These are phyloP conservation scores for Deinandra increscens DNA, from an alignment of 129 eudicot species.

Conservation along the genomic window DNA sequence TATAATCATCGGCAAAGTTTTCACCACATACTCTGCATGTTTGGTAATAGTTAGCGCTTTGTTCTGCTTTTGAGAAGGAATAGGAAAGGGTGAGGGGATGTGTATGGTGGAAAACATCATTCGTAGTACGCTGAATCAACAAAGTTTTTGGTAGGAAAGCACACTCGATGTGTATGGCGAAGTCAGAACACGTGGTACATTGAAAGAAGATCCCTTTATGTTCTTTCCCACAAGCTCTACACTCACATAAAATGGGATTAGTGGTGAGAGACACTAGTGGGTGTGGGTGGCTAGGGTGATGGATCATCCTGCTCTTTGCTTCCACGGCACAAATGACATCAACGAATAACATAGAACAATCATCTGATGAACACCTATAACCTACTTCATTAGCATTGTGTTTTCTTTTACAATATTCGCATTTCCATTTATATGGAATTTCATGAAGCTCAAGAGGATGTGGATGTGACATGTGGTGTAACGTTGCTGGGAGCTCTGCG, in stretches of 20 bases:
- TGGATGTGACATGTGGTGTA: not conserved
- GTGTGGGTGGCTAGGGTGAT: too few relatives aligned
- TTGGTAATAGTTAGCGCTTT: not conserved
- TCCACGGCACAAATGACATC: not conserved
- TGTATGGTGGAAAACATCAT: too few relatives aligned
- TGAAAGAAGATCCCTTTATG: too few relatives aligned
- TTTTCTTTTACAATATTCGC: not conserved
- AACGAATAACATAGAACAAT: not conserved
- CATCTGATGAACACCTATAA: not conserved
- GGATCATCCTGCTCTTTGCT: not conserved
- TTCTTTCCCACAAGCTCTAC: too few relatives aligned
- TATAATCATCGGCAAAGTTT: rapidly evolving
- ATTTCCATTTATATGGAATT: too few relatives aligned
- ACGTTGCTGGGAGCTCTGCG: not conserved
- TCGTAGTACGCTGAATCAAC: too few relatives aligned
- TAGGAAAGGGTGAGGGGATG: conserved; percentile 30
- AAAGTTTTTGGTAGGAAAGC: too few relatives aligned
- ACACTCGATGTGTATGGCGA: too few relatives aligned
- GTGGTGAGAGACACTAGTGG: too few relatives aligned
- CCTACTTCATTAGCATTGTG: not conserved
- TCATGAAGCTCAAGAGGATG: conserved; percentile 8
- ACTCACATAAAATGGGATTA: too few relatives aligned
- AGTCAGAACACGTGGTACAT: too few relatives aligned
- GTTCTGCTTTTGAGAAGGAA: not conserved
- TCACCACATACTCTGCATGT: conserved; percentile 4